Conservation (phyloP, 768 basidiomycete species). For the Rhizopogon sp. region DNA sequence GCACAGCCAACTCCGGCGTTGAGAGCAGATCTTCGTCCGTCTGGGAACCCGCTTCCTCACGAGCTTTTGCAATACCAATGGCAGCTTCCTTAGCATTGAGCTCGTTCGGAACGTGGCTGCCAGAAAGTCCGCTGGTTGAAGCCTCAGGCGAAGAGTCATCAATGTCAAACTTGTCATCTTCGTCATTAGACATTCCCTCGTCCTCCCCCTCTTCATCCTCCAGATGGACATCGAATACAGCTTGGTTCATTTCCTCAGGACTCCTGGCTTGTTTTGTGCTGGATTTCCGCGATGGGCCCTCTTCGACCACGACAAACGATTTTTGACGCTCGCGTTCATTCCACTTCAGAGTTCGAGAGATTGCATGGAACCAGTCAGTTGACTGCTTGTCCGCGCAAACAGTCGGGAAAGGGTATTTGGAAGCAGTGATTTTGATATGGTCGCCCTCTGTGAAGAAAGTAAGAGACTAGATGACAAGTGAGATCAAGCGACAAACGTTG, state of each 20-base stretch:
- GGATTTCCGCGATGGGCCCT: conserved; percentile 52
- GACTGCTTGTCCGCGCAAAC: conserved; percentile 98
- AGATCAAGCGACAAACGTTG: conserved; percentile 60
- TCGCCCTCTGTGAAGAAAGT: conserved; percentile 74
- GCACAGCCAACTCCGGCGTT: conserved; percentile 25
- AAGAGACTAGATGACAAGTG: background rate
- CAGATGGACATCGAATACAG: conserved; percentile 27
- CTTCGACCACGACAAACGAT: conserved; percentile 97
- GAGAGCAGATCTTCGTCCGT: conserved; percentile 25
- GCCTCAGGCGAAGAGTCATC: conserved; percentile 77
- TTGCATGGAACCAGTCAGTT: conserved; percentile 97
- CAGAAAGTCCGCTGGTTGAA: conserved; percentile 8
- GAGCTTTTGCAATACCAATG: conserved; percentile 23
- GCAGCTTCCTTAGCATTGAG: conserved; percentile 10
- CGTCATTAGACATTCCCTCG: conserved; percentile 48
- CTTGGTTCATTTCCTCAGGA: conserved; percentile 7
- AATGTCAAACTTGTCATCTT: conserved; percentile 86
- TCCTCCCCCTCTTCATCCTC: conserved; percentile 46
- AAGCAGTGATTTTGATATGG: conserved; percentile 97
- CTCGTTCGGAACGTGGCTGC: conserved; percentile 8
- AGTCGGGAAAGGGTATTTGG: conserved; percentile 96
- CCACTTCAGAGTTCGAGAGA: conserved; percentile 96
- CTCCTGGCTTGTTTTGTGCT: conserved; percentile 13
- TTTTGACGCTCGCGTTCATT: conserved; percentile 99
- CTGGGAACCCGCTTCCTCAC: conserved; percentile 16